These are phyloP conservation scores for Paracorniculantispora psalliotae DNA, from an alignment of 2,329 filamentous ascomycete genomes.

Conservation along the genomic window DNA sequence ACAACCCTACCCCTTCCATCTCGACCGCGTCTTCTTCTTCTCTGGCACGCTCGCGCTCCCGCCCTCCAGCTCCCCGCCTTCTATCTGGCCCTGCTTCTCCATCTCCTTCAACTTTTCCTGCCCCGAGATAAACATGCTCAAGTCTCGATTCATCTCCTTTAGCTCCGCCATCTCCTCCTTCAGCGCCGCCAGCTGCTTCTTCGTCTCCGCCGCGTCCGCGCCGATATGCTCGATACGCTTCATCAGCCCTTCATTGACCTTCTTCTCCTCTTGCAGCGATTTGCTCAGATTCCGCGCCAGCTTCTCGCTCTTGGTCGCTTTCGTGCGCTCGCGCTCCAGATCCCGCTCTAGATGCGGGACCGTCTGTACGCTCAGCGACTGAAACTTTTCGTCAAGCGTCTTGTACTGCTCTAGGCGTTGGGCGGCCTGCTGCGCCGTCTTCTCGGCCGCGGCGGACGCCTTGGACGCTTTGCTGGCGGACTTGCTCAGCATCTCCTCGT, in stretches of 20 bases:
- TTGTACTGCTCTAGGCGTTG: constrained; percentile 46
- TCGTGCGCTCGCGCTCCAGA: constrained; percentile 60
- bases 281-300: constrained; percentile 72
- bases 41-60: constrained; percentile 65
- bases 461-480: constrained; percentile 83
- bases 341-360: constrained; percentile 69
- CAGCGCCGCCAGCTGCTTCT: constrained; percentile 52
- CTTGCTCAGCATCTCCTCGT: constrained; percentile 85
- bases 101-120: constrained; percentile 74
- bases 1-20: constrained; percentile 43
- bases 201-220: constrained; percentile 53
- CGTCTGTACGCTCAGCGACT: constrained; percentile 48
- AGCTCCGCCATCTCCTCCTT: constrained; percentile 65
- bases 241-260: constrained; percentile 75
- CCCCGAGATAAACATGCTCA: constrained; percentile 82
- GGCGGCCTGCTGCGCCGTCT: constrained; percentile 48
- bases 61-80: constrained; percentile 68
- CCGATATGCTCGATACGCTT: constrained; percentile 73
- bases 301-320: constrained; percentile 66
- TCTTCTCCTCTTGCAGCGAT: constrained; percentile 80
- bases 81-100: constrained; percentile 52
- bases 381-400: constrained; percentile 40
- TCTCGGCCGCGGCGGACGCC: constrained; percentile 62
- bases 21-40: constrained; percentile 50
- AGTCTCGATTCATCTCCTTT: constrained; percentile 79